phyloP scores from a whole-genome alignment of 2,329 filamentous ascomycete genomes.

The Rhynchosporium secalis region DNA sequence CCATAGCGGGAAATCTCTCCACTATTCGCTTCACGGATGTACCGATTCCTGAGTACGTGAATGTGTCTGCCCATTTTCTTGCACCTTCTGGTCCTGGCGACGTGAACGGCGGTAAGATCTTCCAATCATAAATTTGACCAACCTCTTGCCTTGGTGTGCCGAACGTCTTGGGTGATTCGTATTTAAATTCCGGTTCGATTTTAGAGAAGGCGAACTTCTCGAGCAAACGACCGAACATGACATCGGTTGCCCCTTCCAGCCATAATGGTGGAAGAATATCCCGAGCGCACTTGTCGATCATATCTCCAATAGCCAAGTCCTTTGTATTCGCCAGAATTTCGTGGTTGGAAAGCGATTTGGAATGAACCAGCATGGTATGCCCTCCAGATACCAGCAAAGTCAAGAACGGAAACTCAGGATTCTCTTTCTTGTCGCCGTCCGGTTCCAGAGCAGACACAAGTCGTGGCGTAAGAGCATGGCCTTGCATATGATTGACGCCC shows the following conservation, averaged over 20 bases:
- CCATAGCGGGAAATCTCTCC: conserved; percentile 46
- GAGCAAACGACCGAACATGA: conserved; percentile 79
- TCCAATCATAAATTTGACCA: conserved; percentile 61
- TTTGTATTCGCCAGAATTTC: conserved; percentile 67
- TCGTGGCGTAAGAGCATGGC: conserved; percentile 85
- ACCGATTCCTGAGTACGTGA: conserved; percentile 73
- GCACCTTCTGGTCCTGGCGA: conserved; percentile 48
- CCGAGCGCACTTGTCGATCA: conserved; percentile 84
- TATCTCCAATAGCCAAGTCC: conserved; percentile 89
- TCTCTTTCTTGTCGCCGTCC: conserved; percentile 27
- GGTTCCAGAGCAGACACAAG: conserved; percentile 63
- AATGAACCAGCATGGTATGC: conserved; percentile 84
- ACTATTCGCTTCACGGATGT: conserved; percentile 63
- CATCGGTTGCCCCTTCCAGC: conserved; percentile 55
- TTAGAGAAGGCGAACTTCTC: conserved; percentile 76
- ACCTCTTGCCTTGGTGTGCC: conserved; percentile 53
- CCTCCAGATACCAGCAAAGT: conserved; percentile 89
- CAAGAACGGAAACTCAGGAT: conserved; percentile 76
- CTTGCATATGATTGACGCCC: conserved; percentile 96
- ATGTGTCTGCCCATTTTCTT: conserved; percentile 44
- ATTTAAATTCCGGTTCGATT: conserved; percentile 42
- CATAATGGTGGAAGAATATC: conserved; percentile 65
- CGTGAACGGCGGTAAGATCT: conserved; percentile 65
- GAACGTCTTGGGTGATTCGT: conserved; percentile 49
- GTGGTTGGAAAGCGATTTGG: conserved; percentile 67